Evolutionary conservation across 768 basidiomycete species (phyloP).

Genomic region (Macrolepiota fuliginosa): DNA sequence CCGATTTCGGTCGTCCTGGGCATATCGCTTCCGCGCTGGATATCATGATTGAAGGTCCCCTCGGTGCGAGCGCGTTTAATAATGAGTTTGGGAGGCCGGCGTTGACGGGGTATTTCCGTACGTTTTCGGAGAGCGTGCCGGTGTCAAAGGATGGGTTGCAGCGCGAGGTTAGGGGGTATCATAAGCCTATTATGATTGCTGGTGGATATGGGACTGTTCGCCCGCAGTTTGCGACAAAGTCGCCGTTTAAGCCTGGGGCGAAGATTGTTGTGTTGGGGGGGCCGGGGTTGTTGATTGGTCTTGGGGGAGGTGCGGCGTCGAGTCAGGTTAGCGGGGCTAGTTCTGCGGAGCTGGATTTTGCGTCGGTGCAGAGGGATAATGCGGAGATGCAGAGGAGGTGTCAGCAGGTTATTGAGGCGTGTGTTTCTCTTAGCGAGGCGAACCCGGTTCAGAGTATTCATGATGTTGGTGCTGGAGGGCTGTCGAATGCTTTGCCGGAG

Average conservation of each 20-base stretch:
- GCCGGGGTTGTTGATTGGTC: conserved; percentile 93
- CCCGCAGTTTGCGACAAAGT: conserved; percentile 78
- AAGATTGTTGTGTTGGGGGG: conserved; percentile 93
- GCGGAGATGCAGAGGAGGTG: conserved; percentile 97
- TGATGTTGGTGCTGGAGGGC: conserved; percentile 96
- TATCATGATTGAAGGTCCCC: conserved; percentile 96
- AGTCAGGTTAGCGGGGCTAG: conserved; percentile 90
- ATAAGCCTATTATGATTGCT: conserved; percentile 99
- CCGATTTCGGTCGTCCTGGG: conserved; percentile 82
- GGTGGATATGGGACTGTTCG: conserved; percentile 96
- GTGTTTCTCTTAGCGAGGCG: conserved; percentile 51
- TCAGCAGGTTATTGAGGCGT: conserved; percentile 96
- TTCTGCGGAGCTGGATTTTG: conserved; percentile 93
- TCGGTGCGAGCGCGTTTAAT: conserved; percentile 95
- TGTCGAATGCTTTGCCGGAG: conserved; percentile 96
- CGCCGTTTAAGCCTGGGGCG: conserved; percentile 72
- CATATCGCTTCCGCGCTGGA: conserved; percentile 94
- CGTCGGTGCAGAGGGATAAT: conserved; percentile 96
- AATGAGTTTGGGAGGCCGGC: conserved; percentile 98
- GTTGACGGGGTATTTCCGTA: conserved; percentile 91
- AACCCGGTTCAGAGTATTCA: conserved; percentile 96
- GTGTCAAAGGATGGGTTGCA: conserved; percentile 42
- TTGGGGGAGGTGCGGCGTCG: conserved; percentile 95
- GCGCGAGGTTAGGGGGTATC: conserved; percentile 86
- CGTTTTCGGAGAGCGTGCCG: conserved; percentile 80